These are phyloP conservation scores for Apiotrichum mycotoxinovorans DNA, from an alignment of 1,284 basidiomycete genomes.

Conservation along the genomic window DNA sequence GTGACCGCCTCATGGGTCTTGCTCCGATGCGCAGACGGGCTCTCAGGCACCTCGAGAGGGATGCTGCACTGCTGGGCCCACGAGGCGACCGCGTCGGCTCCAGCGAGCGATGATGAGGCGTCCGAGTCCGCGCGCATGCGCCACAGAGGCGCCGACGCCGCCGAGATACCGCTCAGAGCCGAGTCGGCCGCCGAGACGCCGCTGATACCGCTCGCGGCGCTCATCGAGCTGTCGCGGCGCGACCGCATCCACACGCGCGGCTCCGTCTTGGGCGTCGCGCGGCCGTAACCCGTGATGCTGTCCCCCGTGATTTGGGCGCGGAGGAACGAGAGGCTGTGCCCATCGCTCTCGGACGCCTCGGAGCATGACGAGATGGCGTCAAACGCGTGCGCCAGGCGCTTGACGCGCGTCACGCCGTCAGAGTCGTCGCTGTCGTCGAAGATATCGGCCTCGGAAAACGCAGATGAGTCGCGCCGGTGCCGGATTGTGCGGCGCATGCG, in stretches of 20 bases:
- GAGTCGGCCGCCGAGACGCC: background rate
- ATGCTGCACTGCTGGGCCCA: slow-evolving; percentile 2
- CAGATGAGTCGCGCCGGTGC: slow-evolving; percentile 18
- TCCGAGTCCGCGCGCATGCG: slow-evolving; percentile 1
- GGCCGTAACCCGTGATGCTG: slow-evolving; percentile 23
- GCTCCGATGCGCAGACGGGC: background rate
- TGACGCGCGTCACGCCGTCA: slow-evolving; percentile 32
- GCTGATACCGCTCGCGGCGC: slow-evolving; percentile 4
- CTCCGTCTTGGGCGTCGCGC: slow-evolving; percentile 14
- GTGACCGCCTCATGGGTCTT: background rate
- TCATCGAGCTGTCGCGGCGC: slow-evolving; percentile 11
- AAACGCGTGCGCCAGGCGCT: slow-evolving; percentile 36
- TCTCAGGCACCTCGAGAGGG: background rate
- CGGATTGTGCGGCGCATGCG: slow-evolving; percentile 30
- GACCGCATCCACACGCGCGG: slow-evolving; percentile 2
- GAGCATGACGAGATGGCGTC: slow-evolving; percentile 34
- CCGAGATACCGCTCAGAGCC: slow-evolving; percentile 5
- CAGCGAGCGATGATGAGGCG: background rate
- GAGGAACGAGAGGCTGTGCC: slow-evolving; percentile 12
- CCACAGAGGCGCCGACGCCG: slow-evolving; percentile 11
- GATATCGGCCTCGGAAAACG: slow-evolving; percentile 33
- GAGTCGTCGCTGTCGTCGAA: slow-evolving; percentile 11
- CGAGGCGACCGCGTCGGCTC: background rate
- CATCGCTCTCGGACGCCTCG: slow-evolving; percentile 23
- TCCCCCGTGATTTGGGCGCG: slow-evolving; percentile 37